These are phyloP conservation scores for Coniferiporia sulphurascens DNA, from an alignment of 1,284 basidiomycete genomes.

Conservation along the genomic window DNA sequence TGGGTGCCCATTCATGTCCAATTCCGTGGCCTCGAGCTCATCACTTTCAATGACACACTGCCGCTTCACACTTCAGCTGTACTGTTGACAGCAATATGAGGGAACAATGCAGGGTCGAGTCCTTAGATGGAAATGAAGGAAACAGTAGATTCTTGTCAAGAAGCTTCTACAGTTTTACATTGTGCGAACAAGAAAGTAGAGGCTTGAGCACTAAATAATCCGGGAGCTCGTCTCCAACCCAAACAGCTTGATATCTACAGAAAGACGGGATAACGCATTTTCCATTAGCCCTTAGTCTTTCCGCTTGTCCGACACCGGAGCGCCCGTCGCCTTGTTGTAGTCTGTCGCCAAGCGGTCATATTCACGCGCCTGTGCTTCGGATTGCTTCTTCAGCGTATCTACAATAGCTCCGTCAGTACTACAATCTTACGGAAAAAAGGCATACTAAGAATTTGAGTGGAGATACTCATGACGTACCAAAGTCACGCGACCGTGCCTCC, in stretches of 20 bases:
- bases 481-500: conserved; percentile 57
- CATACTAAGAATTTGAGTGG: not conserved
- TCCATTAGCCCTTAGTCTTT: conserved; percentile 29
- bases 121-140: no score
- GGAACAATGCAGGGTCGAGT: no score
- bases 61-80: no score
- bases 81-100: no score
- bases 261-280: not conserved
- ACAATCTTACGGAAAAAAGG: not conserved
- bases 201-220: not conserved
- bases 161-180: no score
- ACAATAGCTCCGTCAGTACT: no score
- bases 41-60: no score
- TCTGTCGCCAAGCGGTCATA: conserved; percentile 78
- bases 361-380: conserved; percentile 69
- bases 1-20: not conserved
- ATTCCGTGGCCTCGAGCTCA: no score
- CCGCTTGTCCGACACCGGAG: conserved; percentile 41
- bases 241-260: not conserved
- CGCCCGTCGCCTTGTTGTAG: conserved; percentile 67
- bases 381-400: conserved; percentile 84
- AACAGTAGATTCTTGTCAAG: no score
- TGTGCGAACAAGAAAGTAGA: not conserved
- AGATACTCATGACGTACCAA: conserved; percentile 44
- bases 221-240: not conserved